Base-by-base conservation (phyloP, 2,329 filamentous ascomycete genomes). In the Exophiala dermatitidis region DNA sequence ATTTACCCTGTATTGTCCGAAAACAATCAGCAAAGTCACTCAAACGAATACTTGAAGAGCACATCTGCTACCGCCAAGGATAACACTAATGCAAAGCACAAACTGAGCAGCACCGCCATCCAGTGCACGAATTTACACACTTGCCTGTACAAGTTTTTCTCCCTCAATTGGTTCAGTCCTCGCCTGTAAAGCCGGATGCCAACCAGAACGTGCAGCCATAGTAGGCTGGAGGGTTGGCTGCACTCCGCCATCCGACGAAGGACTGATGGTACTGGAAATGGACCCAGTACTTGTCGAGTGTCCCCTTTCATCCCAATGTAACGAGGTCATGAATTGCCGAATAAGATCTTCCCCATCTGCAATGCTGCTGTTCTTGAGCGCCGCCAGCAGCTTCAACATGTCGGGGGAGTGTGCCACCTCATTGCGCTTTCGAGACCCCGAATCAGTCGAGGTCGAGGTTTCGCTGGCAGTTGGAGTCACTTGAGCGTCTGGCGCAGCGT, bases 121-220 rank as follows among this genome's bases (percentile, higher is more conserved):
- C n/a, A 30, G 8, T 4, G 5, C 40, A 5, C 5, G 10, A 29
- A 6, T 7, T 6, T 43, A 4, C 28, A 8, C 19, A 43, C 40
- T 28, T 43, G n/a, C 42, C 28, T 45, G 38, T 41, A 10, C 10
- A 6, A 5, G n/a, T 41, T 41, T 12, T 26, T 41, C 4, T 5
- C 19, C 9, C 4, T 6, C 12, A 42, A 10, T 46, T 29, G 44
- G 43, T 12, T 52, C 40, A 10, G 49, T 50, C n/a, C 52, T 46
- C 36, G 54, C 10, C 30, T 54, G 56, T 10, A 58, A 41, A 3
- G 51, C 56, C 19, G 56, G 53, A 31, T 58, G 56, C 56, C 56
- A 58, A 19, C 8, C 29, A n/a, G 53, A 50, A 7, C 57, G 53
- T 36, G 56, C 53, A 6, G 12, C 34, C 37, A 46, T 40, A 30